Conservation (phyloP, 495 filamentous ascomycete species). For the Sphaerosporella brunnea region DNA sequence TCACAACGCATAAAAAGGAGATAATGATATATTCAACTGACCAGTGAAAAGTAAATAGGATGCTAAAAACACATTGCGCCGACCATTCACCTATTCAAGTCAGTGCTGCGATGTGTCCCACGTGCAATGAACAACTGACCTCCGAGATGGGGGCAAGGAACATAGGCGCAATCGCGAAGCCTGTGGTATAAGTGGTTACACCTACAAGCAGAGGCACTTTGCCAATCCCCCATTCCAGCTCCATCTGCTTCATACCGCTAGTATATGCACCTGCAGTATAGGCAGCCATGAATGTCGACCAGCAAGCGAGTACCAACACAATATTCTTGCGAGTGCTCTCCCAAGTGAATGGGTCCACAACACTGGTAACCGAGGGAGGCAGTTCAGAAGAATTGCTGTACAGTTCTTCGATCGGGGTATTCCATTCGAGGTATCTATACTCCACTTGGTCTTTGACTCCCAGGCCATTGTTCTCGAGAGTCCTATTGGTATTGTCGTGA, state of each 20-base stretch:
- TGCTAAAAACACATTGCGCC: slow-evolving; percentile 60
- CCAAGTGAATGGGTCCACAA: not conserved
- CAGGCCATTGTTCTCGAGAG: not conserved
- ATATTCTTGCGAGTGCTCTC: not conserved
- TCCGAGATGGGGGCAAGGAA: slow-evolving; percentile 79
- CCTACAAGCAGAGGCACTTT: slow-evolving; percentile 50
- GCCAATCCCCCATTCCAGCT: slow-evolving; percentile 42
- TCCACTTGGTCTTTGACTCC: not conserved
- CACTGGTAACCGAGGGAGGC: slow-evolving; percentile 8
- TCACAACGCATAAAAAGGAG: slow-evolving; percentile 18
- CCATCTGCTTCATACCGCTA: slow-evolving; percentile 45
- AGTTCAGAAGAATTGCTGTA: slow-evolving; percentile 14
- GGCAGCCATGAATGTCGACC: slow-evolving; percentile 58
- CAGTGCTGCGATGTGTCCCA: not conserved
- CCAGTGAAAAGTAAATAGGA: slow-evolving; percentile 45
- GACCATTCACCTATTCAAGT: slow-evolving; percentile 32
- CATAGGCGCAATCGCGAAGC: slow-evolving; percentile 80
- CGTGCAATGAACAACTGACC: slow-evolving; percentile 32
- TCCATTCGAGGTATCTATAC: slow-evolving; percentile 22
- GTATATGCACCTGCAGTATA: slow-evolving; percentile 72
- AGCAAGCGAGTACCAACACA: slow-evolving; percentile 56
- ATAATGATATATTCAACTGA: slow-evolving; percentile 31
- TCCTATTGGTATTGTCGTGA: not conserved
- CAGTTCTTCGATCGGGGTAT: slow-evolving; percentile 8
- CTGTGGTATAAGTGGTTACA: slow-evolving; percentile 65